Percentiles rank a stretch among this genome's conserved stretches.
phyloP scores from a whole-genome alignment of 176 grass and related monocot species.

The Chrysopogon serrulatus region DNA sequence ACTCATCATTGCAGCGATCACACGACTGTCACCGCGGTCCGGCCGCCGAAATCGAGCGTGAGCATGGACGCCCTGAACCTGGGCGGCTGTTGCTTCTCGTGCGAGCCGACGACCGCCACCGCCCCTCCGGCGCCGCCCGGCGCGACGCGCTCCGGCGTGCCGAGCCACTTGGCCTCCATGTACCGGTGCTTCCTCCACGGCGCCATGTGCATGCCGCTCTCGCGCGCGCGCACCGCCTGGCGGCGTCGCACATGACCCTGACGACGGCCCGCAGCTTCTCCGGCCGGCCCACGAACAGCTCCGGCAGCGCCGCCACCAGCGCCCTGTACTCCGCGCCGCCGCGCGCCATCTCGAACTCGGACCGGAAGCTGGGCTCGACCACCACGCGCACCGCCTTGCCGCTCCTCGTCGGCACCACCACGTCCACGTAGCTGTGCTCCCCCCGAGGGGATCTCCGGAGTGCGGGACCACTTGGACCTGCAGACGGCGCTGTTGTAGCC shows the following conservation, averaged over 20 bases:
- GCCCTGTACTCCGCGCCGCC: conserved; percentile 46
- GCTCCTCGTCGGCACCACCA: conserved; percentile 43
- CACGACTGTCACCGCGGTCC: conserved; percentile 31
- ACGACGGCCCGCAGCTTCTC: conserved; percentile 54
- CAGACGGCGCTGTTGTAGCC: conserved; percentile 60
- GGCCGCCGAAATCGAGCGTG: conserved; percentile 54
- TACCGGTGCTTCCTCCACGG: conserved; percentile 77
- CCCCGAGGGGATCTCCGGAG: conserved; percentile 55
- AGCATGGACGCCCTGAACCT: conserved; percentile 68
- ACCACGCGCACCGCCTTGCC: conserved; percentile 48
- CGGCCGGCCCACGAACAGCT: conserved; percentile 54
- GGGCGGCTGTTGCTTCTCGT: conserved; percentile 21
- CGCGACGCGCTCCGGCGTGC: conserved; percentile 40
- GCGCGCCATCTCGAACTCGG: conserved; percentile 67
- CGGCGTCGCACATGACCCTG: conserved; percentile 54
- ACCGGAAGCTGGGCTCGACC: conserved; percentile 56
- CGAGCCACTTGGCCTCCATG: conserved; percentile 78
- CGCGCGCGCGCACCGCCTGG: conserved; percentile 74
- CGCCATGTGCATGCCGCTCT: conserved; percentile 78
- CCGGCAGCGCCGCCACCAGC: conserved; percentile 55
- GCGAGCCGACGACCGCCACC: not conserved
- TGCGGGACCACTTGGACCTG: conserved; percentile 52
- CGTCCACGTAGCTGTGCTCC: conserved; percentile 64
- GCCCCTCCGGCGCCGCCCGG: not conserved
- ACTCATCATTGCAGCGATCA: not conserved